phyloP scores from a whole-genome alignment of 441 rosid genomes.

The Raphanus hybrid region DNA sequence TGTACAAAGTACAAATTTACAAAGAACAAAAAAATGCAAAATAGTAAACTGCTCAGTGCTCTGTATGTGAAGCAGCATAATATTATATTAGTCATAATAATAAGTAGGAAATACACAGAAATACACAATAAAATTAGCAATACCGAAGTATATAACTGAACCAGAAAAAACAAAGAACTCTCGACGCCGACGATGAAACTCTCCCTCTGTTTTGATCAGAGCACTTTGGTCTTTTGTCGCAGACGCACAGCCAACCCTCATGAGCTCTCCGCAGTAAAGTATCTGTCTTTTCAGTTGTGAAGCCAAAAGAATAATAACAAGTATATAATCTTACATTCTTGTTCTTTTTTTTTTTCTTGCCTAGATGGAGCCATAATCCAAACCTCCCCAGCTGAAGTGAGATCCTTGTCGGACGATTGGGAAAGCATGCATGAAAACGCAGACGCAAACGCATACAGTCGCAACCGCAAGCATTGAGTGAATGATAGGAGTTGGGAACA shows the following conservation, averaged over 20 bases:
- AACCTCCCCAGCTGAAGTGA: constrained; percentile 77
- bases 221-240: constrained; percentile 27
- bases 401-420: constrained; percentile 63
- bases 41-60: constrained; percentile 6
- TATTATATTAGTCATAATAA: constrained; percentile 24
- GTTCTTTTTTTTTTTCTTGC: too few species aligned
- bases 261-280: constrained; percentile 27
- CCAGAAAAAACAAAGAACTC: constrained; percentile 14
- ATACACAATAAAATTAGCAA: constrained; percentile 32
- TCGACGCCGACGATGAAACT: constrained; percentile 11
- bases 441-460: constrained; percentile 93
- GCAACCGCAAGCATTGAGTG: constrained; percentile 93
- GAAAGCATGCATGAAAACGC: constrained; percentile 76
- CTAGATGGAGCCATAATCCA: constrained; percentile 75
- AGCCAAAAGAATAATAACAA: constrained; percentile 34
- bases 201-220: neutral
- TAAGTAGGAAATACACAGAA: constrained; percentile 26
- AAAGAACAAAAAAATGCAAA: constrained; percentile 2
- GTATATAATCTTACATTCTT: constrained; percentile 10
- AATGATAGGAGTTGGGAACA: constrained; percentile 81
- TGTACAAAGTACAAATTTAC: constrained; percentile 42
- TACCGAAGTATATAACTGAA: constrained; percentile 21
- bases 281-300: constrained; percentile 10
- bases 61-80: constrained; percentile 21
- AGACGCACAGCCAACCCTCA: constrained; percentile 23